Evolutionary conservation across 257 asterid genomes (phyloP), one percentile per base, ranked within the genome.

Genomic region (Hygrophila difformis): DNA sequence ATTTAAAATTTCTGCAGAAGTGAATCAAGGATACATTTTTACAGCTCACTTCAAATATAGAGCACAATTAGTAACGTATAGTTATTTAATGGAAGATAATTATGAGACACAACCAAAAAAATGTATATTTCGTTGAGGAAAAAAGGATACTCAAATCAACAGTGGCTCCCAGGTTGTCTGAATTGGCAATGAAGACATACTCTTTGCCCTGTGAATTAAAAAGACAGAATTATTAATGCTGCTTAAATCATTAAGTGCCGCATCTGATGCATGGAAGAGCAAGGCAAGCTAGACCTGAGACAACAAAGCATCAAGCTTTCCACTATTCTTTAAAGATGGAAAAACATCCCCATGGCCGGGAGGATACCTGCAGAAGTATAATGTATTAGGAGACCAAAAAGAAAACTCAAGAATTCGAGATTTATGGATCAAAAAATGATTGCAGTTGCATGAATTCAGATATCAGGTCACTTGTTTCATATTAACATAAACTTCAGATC

Each of bases 321-420:
- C 99, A 54, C 94, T 80, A 52, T 91, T 91, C 81, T 74, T 70
- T 72, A 91, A 77, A 60, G 99, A 63, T 47, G 99, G 81, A 61
- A 91, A 91, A 40, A 91, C 97, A 58, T 91, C 97, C 26, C 99
- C 97, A 64, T 91, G 99, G 58, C 95, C 99, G 47, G 97, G 95
- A 31, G 97, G 99, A 57, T 80, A 82, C 99, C 99, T 86, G 58
- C 38, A 65, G 11, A 56, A 42, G 56, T 57, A 67, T 42, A 60
- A 54, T 44, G 20, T 22, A 49, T 44, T 20, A 50, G 50, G 53
- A 52, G 57, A 39, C 59, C 4, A 14, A 18, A 45, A 19, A 39
- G 12, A 33, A 4, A 33, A 10, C 12, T 33, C n/a, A 33, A 33
- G 12, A 33, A 33, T 5, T 33, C 12, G 12, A 1, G 37, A 33